Evolutionary conservation across 2,329 filamentous ascomycete species (phyloP), one percentile per base, ranked within the genome.

Genomic region (Hypomyces rosellus): DNA sequence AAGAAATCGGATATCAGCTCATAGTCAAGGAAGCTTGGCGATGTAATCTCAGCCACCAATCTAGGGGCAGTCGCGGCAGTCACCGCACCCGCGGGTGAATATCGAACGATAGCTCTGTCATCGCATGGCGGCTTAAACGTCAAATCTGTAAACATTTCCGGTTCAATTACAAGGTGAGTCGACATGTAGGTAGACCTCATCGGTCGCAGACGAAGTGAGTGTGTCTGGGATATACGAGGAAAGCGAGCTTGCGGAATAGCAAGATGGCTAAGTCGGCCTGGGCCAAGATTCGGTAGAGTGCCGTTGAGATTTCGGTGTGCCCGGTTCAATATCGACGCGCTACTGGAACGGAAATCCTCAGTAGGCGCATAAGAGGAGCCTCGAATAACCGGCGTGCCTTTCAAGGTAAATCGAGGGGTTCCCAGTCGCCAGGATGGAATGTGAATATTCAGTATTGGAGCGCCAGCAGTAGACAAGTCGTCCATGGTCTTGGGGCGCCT

Each of bases 1-100:
- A 99, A 99, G 69, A 99, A 99, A 67, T 99, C 93, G 1, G 93
- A 97, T 4, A 99, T 81, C 5, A 99, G 78, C 62, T 97, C 92
- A 65, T 99, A 99, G 66, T 99, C 92, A 62, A 99, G 82, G 64
- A 97, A 96, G 45, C 84, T 90, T 14, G 93, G 89, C 1, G 93
- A 97, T 0, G 93, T 97, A 55, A 99, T 96, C 69, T 99, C 91
- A 12, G 92, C 91, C 45, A 99, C 88, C 36, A 99, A 82, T 12
- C 93, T 85, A 3, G 91, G 85, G 2, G 92, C 90, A 0, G 90
- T 96, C 13, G 93, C 93, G 34, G 93, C 93, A 30, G 85, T 85
- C 16, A 99, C 91, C 39, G 89, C 80, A 45, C 84, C 83, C 11
- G 81, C 82, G 4, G 75, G 71, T 15, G 88, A 84, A 66, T 95